phyloP scores from a whole-genome alignment of 371 early-diverging fungal genomes.

The Nosema muscidifuracis region DNA sequence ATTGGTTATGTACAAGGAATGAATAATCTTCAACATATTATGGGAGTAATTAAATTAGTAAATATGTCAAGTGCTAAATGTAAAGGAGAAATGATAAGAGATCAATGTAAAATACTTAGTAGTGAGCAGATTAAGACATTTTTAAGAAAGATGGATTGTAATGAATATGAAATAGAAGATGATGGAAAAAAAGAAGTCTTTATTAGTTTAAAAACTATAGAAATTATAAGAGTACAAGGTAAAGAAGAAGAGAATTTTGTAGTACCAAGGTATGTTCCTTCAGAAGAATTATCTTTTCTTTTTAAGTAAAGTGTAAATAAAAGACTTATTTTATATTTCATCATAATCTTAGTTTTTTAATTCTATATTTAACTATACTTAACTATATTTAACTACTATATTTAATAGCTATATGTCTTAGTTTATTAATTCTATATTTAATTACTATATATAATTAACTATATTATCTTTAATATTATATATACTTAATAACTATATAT shows the following conservation, averaged over 20 bases:
- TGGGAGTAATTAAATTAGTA: slow-evolving; percentile 34
- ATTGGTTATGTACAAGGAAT: slow-evolving; percentile 40
- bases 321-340: too few species aligned
- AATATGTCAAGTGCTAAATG: slow-evolving; percentile 17
- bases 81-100: slow-evolving; percentile 5
- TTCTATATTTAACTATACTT: too few species aligned
- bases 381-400: too few species aligned
- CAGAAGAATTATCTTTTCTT: slow-evolving; percentile 10
- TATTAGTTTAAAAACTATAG: neutral
- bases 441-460: neutral
- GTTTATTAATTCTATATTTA: neutral
- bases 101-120: slow-evolving; percentile 29
- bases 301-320: slow-evolving; percentile 19
- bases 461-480: neutral
- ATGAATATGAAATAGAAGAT: slow-evolving; percentile 7
- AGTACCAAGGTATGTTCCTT: slow-evolving; percentile 30
- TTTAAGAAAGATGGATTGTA: slow-evolving; percentile 20
- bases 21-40: slow-evolving; percentile 24
- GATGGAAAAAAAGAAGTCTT: slow-evolving; percentile 21
- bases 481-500: neutral
- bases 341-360: too few species aligned
- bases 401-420: neutral
- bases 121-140: slow-evolving; percentile 27
- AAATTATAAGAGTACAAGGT: neutral
- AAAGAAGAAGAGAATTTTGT: slow-evolving; percentile 18